These are phyloP conservation scores for Desmodesmus armatus DNA, from an alignment of 139 green algal species.

Conservation along the genomic window DNA sequence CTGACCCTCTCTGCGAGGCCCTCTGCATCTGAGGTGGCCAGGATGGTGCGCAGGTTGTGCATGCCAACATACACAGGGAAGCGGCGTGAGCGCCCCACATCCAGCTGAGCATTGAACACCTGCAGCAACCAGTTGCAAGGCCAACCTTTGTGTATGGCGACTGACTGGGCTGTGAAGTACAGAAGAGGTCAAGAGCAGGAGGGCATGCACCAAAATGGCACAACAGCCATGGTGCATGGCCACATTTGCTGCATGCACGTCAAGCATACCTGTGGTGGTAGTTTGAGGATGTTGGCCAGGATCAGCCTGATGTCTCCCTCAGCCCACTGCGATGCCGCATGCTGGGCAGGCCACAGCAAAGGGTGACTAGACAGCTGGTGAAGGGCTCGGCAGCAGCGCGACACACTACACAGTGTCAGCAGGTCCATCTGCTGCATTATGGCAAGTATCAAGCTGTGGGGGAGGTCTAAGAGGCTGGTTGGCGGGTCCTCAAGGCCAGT, in stretches of 20 bases:
- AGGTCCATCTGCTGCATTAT: slow-evolving; percentile 33
- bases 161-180: no score
- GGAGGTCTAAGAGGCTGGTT: neutral
- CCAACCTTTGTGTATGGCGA: no score
- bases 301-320: slow-evolving; percentile 18
- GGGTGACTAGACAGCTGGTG: neutral
- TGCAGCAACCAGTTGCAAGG: no score
- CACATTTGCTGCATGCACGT: neutral
- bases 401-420: slow-evolving; percentile 1
- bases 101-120: slow-evolving; percentile 46
- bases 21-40: slow-evolving; percentile 45
- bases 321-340: slow-evolving; percentile 24
- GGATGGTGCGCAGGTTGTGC: slow-evolving; percentile 45
- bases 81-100: slow-evolving; percentile 45
- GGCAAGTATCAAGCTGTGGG: slow-evolving; percentile 22
- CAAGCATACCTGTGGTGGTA: slow-evolving; percentile 47
- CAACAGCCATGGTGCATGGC: no score
- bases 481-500: no score
- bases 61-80: slow-evolving; percentile 49
- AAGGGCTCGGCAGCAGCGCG: slow-evolving; percentile 24
- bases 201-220: no score
- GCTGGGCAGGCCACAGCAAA: neutral
- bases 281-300: slow-evolving; percentile 6
- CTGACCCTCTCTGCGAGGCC: slow-evolving; percentile 46
- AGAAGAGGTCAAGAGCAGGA: no score